Base-by-base conservation (phyloP, 768 basidiomycete species). In the Auricularia cornea region DNA sequence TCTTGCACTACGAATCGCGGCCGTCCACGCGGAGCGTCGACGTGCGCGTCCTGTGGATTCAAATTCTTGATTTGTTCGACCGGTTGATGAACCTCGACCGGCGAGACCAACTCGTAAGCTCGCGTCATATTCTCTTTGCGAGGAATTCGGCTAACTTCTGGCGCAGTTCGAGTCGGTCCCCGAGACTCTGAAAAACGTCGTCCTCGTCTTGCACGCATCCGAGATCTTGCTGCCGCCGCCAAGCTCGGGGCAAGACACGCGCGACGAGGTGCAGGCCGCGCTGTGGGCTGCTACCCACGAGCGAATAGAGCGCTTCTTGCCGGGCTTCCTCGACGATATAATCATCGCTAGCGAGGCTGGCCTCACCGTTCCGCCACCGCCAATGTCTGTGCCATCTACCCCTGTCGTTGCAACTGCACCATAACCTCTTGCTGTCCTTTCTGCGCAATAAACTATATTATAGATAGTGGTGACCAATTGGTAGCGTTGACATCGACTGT, bases 151-250 rank as follows among this genome's bases (percentile, higher is more conserved):
- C 40, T 14, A 31, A 8, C 31, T n/a, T n/a, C n/a, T n/a, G n/a
- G 28, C 11, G 44, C 64, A 98, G 96, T 88, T 88, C 72, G 97
- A 99, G 73, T 96, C 96, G 0, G 83, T 97, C 23, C 94, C 93
- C 1, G 97, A 99, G 75, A 95, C 94, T 1, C 81, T 99, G 69
- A 98, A 98, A 77, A 98, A 98, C 70, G 91, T 96, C 59, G 77
- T 99, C 18, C 82, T 98, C 59, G 96, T 99, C 59, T 95, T 99
- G 93, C 88, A 94, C 68, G 92, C 94, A 1, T 88, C 89, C 1
- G 83, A 83, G 3, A 86, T 95, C 62, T 83, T 99, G 20, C 82
- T 92, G 3, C 90, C 92, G 3, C 87, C 84, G 12, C 76, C 77
- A 14, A 71, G 75, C 48, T 70, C 72, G 3, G 68, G 66, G 12